Percentiles rank a stretch among this genome's conserved stretches.
These are phyloP conservation scores for Syncephalastrum monosporum DNA, from an alignment of 371 early-diverging fungal species.

Conservation along the genomic window DNA sequence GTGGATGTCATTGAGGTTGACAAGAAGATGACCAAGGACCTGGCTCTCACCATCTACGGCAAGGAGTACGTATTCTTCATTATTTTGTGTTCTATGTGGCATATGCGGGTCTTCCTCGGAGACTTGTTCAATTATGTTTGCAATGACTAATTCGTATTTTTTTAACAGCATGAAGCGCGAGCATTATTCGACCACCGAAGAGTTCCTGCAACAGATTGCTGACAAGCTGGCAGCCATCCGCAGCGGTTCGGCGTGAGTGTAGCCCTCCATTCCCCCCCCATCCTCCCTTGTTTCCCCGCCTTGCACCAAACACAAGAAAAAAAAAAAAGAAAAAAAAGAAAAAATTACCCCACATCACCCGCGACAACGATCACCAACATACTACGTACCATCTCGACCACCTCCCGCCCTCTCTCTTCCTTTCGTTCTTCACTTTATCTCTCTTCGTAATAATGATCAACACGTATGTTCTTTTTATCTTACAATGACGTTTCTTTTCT, in stretches of 20 bases:
- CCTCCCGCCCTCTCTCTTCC: slow-evolving; percentile 1
- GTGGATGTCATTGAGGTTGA: slow-evolving; percentile 84
- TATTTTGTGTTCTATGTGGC: not conserved
- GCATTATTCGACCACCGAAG: slow-evolving; percentile 79
- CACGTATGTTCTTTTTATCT: too few species aligned
- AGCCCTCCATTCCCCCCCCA: not conserved
- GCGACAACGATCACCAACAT: not conserved
- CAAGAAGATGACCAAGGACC: slow-evolving; percentile 95
- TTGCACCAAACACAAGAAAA: not conserved
- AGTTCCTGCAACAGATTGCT: slow-evolving; percentile 77
- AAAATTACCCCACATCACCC: slow-evolving; percentile 3
- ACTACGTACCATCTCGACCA: not conserved
- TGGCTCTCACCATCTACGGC: slow-evolving; percentile 93
- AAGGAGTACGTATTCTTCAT: slow-evolving; percentile 50
- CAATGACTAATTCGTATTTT: slow-evolving; percentile 1
- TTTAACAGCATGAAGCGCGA: slow-evolving; percentile 55
- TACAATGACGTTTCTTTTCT: slow-evolving; percentile 4
- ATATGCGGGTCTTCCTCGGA: not conserved
- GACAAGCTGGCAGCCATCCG: slow-evolving; percentile 63
- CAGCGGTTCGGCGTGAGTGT: slow-evolving; percentile 18
- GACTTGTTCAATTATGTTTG: not conserved
- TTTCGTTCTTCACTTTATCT: not conserved
- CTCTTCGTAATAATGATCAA: too few species aligned
- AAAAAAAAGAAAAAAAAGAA: not conserved
- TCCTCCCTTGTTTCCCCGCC: slow-evolving; percentile 3